Evolutionary conservation across 2,329 filamentous ascomycete species (phyloP).

Genomic region (Bipolaris bicolor): DNA sequence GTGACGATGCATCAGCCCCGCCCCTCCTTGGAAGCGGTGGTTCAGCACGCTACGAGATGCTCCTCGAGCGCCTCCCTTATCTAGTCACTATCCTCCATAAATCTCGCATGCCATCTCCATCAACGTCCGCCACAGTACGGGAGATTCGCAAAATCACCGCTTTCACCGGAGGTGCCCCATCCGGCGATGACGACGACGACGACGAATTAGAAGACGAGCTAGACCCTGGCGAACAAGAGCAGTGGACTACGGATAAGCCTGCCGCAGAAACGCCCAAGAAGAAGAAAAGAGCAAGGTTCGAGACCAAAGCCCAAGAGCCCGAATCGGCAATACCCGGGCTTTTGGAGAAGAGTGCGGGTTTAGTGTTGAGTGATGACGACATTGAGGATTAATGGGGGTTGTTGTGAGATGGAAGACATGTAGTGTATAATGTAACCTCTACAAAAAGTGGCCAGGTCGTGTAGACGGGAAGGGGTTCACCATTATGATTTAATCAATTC

Average conservation of each 20-base stretch:
- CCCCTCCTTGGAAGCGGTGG: constrained; percentile 64
- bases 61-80: constrained; percentile 88
- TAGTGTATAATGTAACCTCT: too few species aligned
- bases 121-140: constrained; percentile 48
- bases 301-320: constrained; percentile 28
- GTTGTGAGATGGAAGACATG: not conserved
- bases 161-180: constrained; percentile 54
- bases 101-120: constrained; percentile 35
- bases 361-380: constrained; percentile 57
- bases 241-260: constrained; percentile 54
- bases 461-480: not conserved
- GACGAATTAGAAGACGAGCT: constrained; percentile 45
- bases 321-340: constrained; percentile 32
- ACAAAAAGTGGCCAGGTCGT: not conserved
- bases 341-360: constrained; percentile 36
- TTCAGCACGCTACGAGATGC: constrained; percentile 72
- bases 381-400: constrained; percentile 49
- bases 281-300: constrained; percentile 26
- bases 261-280: constrained; percentile 32
- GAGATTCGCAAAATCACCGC: constrained; percentile 72
- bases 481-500: not conserved
- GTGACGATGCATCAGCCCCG: constrained; percentile 23
- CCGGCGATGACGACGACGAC: constrained; percentile 37
- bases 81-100: constrained; percentile 67
- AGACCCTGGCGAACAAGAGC: constrained; percentile 38